Evolutionary conservation across 805 yeast species (phyloP).

Genomic region (Hanseniaspora valbyensis): DNA sequence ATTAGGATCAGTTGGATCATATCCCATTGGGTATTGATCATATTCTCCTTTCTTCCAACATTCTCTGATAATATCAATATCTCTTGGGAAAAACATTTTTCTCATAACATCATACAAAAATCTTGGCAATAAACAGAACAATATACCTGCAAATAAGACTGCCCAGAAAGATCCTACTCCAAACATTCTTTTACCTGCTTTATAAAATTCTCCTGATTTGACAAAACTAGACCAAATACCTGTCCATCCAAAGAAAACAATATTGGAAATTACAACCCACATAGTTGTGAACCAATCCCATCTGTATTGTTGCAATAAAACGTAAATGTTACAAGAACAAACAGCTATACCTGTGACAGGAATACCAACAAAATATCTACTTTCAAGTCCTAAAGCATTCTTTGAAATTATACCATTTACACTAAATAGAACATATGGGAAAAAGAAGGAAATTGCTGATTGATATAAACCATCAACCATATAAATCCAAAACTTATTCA

Average conservation of each 20-base stretch:
- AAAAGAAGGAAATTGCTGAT: conserved; percentile 59
- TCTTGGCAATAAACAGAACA: conserved; percentile 58
- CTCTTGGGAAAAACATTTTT: conserved; percentile 48
- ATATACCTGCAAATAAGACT: conserved; percentile 50
- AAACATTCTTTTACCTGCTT: conserved; percentile 53
- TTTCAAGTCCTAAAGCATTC: conserved; percentile 53
- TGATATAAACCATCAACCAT: conserved; percentile 72
- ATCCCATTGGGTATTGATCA: conserved; percentile 50
- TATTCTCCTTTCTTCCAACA: conserved; percentile 57
- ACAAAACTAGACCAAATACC: conserved; percentile 61
- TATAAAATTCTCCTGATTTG: conserved; percentile 50
- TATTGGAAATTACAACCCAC: conserved; percentile 45
- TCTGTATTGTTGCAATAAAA: conserved; percentile 55
- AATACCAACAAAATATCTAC: conserved; percentile 62
- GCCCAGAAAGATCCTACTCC: conserved; percentile 60
- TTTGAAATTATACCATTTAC: conserved; percentile 35
- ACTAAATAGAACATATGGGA: conserved; percentile 50
- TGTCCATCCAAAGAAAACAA: conserved; percentile 62
- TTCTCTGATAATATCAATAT: conserved; percentile 64
- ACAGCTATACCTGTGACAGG: conserved; percentile 57
- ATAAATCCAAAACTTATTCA: conserved; percentile 56
- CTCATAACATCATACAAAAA: conserved; percentile 47
- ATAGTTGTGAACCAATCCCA: conserved; percentile 70
- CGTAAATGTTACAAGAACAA: conserved; percentile 54
- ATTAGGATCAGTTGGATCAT: conserved; percentile 74